A percentile compares a stretch with the other conserved stretches of the same genome.
phyloP scores from a whole-genome alignment of 257 asterid genomes.

The Rauvolfia tetraphylla region DNA sequence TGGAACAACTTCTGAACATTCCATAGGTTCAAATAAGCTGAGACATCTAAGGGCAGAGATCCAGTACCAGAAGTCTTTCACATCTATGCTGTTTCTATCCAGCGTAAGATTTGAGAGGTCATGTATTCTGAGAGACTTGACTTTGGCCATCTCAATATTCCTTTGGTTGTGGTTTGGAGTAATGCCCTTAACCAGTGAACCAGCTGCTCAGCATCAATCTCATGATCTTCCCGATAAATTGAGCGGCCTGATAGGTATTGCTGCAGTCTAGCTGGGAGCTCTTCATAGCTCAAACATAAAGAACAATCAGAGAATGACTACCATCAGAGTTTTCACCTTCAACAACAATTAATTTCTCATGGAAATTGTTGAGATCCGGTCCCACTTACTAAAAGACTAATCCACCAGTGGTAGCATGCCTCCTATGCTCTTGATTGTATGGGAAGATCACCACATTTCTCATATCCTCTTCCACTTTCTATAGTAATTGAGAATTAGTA shows the following conservation, averaged over 20 bases:
- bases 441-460: slow-evolving; percentile 28
- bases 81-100: slow-evolving; percentile 4
- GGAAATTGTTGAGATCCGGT: slow-evolving; percentile 11
- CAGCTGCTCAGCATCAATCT: slow-evolving; percentile 23
- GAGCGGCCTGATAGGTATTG: slow-evolving; percentile 26
- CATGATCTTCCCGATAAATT: slow-evolving; percentile 30
- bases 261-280: slow-evolving; percentile 27
- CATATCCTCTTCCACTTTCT: slow-evolving; percentile 21
- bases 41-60: slow-evolving; percentile 29
- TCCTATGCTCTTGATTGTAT: slow-evolving; percentile 30
- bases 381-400: slow-evolving; percentile 15
- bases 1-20: slow-evolving; percentile 13
- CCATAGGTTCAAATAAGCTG: slow-evolving; percentile 25
- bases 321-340: neutral
- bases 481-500: slow-evolving; percentile 9
- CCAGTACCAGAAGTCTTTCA: slow-evolving; percentile 28
- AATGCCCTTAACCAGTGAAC: slow-evolving; percentile 17
- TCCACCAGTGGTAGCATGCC: slow-evolving; percentile 20
- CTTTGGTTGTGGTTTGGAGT: neutral
- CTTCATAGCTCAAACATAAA: slow-evolving; percentile 31
- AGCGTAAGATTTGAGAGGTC: slow-evolving; percentile 27
- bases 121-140: slow-evolving; percentile 27
- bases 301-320: slow-evolving; percentile 17
- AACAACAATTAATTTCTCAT: slow-evolving; percentile 2
- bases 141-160: slow-evolving; percentile 19